Conservation (phyloP, 805 yeast genomes). For the Pichia cabralensis region DNA sequence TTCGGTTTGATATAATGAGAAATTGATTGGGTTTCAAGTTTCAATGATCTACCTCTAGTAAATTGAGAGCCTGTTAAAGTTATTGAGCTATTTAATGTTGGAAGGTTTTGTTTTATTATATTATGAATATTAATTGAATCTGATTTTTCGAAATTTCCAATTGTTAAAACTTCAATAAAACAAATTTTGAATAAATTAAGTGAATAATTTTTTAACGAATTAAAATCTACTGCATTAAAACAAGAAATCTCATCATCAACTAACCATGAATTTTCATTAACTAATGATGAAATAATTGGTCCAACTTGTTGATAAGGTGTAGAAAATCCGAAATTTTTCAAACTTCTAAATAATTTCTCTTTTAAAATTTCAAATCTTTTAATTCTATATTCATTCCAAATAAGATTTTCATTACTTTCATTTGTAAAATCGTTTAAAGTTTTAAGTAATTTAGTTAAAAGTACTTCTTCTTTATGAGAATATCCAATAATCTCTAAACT, state of each 20-base stretch:
- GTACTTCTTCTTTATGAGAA: constrained; percentile 64
- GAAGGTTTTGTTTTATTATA: constrained; percentile 27
- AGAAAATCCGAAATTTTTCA: constrained; percentile 58
- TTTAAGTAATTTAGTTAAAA: constrained; percentile 51
- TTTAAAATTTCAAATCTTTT: constrained; percentile 59
- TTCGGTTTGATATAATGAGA: constrained; percentile 40
- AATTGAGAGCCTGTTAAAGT: constrained; percentile 35
- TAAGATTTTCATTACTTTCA: constrained; percentile 9
- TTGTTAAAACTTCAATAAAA: constrained; percentile 60
- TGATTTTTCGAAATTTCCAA: constrained; percentile 57
- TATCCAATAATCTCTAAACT: constrained; percentile 65
- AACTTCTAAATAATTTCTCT: constrained; percentile 51
- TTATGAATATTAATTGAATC: constrained; percentile 44
- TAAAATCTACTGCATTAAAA: constrained; percentile 39
- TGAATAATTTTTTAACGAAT: constrained; percentile 29
- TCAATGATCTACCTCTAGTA: constrained; percentile 32
- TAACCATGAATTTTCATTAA: constrained; percentile 67
- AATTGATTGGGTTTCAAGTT: constrained; percentile 30
- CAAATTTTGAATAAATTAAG: constrained; percentile 47
- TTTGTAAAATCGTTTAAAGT: constrained; percentile 37
- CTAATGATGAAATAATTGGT: constrained; percentile 45
- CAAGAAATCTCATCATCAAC: constrained; percentile 50
- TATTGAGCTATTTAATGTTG: constrained; percentile 18
- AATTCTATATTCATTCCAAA: constrained; percentile 28
- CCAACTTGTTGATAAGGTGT: constrained; percentile 77